Evolutionary conservation across 768 basidiomycete species (phyloP).

Genomic region (Amylocystis lapponica): DNA sequence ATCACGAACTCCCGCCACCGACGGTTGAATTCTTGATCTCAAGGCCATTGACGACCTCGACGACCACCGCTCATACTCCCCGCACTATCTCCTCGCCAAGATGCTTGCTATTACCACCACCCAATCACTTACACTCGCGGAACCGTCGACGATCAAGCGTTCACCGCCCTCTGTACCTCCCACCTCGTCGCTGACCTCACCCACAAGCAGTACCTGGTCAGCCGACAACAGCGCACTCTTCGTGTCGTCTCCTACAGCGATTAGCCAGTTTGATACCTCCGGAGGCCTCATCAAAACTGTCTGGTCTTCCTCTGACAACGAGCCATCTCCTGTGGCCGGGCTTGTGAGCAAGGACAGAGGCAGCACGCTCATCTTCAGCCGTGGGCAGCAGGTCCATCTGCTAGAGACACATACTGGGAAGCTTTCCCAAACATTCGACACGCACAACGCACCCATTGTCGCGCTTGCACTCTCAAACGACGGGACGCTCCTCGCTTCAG

Average conservation of each 20-base stretch:
- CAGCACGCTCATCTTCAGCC: constrained; percentile 42
- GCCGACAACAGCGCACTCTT: constrained; percentile 50
- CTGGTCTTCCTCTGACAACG: constrained; percentile 26
- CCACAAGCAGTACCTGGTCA: constrained; percentile 48
- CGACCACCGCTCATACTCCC: too few relatives aligned
- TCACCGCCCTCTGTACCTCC: constrained; percentile 22
- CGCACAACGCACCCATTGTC: constrained; percentile 45
- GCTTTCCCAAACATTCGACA: constrained; percentile 42
- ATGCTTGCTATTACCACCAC: constrained; percentile 56
- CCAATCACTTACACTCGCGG: constrained; percentile 41
- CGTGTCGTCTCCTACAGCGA: constrained; percentile 39
- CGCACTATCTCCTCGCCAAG: background rate
- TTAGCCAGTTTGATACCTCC: constrained; percentile 49
- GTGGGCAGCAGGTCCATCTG: constrained; percentile 40
- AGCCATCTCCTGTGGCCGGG: constrained; percentile 24
- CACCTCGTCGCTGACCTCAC: constrained; percentile 11
- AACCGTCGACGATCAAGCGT: constrained; percentile 42
- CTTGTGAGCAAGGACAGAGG: constrained; percentile 31
- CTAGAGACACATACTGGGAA: constrained; percentile 43
- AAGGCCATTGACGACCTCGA: too few relatives aligned
- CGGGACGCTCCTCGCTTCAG: constrained; percentile 47
- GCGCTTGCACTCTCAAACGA: constrained; percentile 59
- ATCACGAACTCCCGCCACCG: too few relatives aligned
- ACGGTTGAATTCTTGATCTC: too few relatives aligned
- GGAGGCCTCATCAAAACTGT: constrained; percentile 41